Evolutionary conservation across 164 flowering plant species (phyloP), one percentile per base, ranked within the genome.

Genomic region (Hamamelis virginiana): DNA sequence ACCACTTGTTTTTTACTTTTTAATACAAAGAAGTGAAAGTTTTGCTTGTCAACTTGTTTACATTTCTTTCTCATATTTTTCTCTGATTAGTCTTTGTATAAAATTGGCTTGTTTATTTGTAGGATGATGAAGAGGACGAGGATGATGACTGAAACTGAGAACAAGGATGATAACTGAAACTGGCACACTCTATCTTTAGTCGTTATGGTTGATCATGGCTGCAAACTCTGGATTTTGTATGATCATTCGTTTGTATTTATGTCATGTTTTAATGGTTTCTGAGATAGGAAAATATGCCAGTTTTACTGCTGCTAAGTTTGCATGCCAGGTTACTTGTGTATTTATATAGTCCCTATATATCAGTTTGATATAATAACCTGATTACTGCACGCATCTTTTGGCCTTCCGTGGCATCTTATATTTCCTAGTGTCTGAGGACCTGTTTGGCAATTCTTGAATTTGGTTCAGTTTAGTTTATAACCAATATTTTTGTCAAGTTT

Each of bases 291-390:
- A 55, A 22, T 9, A 18, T 52, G 58, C 53, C 16, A n/a, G 12
- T 22, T 12, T 11, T 55, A 55, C 58, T 55, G 58, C 26, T 55
- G 58, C 58, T 55, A 50, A 55, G 58, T 19, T 55, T 55, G 26
- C 26, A 22, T 55, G 58, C 21, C 12, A 55, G 13, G 58, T 55
- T n/a, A n/a, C n/a, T n/a, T 19, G 26, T 19, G n/a, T 22, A 55
- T 55, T 4, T 55, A 22, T 55, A 15, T 22, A 19, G n/a, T 22
- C n/a, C 53, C 16, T 8, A n/a, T 50, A n/a, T 50, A 18, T 50
- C 53, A 12, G 53, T 50, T 50, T 5, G n/a, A 50, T 50, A 50
- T 50, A n/a, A n/a, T 4, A 15, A 16, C 53, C 53, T 50, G 53
- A 50, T 50, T n/a, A 50, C n/a, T 14, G 5, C 53, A 50, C 53